phyloP scores from a whole-genome alignment of 768 basidiomycete genomes.

The Trametes cinnabarina region DNA sequence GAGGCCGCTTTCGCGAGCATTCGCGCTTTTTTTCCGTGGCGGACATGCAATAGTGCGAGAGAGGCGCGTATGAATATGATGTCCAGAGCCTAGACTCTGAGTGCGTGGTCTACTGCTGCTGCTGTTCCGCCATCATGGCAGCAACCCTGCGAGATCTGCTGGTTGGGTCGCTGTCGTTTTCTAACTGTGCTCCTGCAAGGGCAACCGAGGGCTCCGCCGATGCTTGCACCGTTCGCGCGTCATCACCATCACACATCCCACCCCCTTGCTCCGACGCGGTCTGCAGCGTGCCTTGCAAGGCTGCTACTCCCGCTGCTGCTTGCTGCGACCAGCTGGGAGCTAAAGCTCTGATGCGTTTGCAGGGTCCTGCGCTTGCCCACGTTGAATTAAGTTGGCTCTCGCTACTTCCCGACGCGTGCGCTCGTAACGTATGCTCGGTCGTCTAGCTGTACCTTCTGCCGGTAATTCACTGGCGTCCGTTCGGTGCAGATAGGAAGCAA shows the following conservation, averaged over 20 bases:
- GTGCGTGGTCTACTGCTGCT: background rate
- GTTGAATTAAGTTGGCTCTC: conserved; percentile 11
- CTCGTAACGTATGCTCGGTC: background rate
- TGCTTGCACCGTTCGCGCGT: conserved; percentile 2
- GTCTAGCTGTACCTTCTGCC: too few relatives aligned
- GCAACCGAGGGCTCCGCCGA: background rate
- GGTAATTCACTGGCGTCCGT: too few relatives aligned
- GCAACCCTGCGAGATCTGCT: too few relatives aligned
- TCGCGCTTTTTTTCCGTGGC: background rate
- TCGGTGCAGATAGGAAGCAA: too few relatives aligned
- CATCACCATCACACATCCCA: conserved; percentile 2
- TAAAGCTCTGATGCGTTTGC: background rate
- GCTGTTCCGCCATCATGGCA: too few relatives aligned
- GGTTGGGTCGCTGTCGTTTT: background rate
- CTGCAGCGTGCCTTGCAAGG: background rate
- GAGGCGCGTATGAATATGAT: too few relatives aligned
- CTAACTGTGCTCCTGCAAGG: background rate
- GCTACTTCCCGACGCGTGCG: conserved; percentile 5
- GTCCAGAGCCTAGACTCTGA: background rate
- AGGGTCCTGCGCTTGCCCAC: background rate
- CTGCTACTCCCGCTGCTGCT: too few relatives aligned
- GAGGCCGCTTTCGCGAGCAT: background rate
- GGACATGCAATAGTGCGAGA: too few relatives aligned
- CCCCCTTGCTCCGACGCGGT: background rate
- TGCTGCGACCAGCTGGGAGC: background rate